Evolutionary conservation across 768 basidiomycete species (phyloP).

Genomic region (Cystofilobasidium capitatum): DNA sequence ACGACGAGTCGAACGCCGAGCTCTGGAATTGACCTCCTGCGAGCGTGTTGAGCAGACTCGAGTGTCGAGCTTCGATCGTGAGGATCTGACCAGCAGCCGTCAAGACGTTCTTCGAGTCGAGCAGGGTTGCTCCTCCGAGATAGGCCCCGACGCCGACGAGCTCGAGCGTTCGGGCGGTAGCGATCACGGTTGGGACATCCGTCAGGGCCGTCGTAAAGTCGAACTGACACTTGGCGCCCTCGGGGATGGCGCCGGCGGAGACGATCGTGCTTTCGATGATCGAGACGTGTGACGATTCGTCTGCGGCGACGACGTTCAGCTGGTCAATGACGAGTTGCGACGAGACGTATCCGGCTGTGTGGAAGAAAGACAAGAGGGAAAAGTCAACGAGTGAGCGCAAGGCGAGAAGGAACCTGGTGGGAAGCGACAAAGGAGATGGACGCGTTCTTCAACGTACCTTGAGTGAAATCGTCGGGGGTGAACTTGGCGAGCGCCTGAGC

Average conservation of each 20-base stretch:
- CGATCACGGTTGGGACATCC: constrained; percentile 26
- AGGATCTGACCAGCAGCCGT: constrained; percentile 26
- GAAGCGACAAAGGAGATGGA: constrained; percentile 44
- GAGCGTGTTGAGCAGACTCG: constrained; percentile 26
- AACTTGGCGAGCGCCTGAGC: constrained; percentile 57
- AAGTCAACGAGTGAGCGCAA: background rate
- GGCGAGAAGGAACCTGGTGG: constrained; percentile 16
- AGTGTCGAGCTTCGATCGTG: constrained; percentile 29
- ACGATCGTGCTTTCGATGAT: constrained; percentile 26
- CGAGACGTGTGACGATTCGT: constrained; percentile 28
- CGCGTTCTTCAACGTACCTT: constrained; percentile 55
- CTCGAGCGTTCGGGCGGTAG: constrained; percentile 30
- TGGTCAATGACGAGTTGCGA: background rate
- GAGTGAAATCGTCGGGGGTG: constrained; percentile 52
- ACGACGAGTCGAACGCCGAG: constrained; percentile 28
- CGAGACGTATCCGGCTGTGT: background rate
- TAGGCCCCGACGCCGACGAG: constrained; percentile 31
- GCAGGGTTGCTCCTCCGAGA: constrained; percentile 28
- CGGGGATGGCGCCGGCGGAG: constrained; percentile 15
- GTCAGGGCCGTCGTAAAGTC: constrained; percentile 27
- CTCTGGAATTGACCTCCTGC: constrained; percentile 19
- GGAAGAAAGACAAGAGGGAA: background rate
- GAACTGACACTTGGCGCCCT: constrained; percentile 28
- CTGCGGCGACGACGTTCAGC: constrained; percentile 23
- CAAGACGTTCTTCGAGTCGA: constrained; percentile 20